Base-by-base conservation (phyloP, 805 yeast genomes). In the Zygotorulaspora florentina region DNA sequence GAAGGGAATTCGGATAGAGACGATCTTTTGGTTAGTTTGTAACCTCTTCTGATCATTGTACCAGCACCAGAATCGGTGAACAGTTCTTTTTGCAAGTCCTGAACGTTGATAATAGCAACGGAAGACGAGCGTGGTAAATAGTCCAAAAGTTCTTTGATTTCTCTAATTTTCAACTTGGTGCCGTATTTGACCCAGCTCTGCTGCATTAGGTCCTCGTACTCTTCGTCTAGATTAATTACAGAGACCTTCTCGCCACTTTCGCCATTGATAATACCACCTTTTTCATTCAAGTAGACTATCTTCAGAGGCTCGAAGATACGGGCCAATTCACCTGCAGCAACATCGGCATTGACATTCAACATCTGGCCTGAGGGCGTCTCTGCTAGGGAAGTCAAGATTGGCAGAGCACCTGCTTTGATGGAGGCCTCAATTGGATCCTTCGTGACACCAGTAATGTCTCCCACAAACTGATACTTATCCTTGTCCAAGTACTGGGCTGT, bases 61-160 rank as follows among this genome's bases (percentile, higher is more conserved):
- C 99, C 99, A 26, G 99, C 99, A 68, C 99, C 99, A 13, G 96
- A 85, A 67, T 93, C 99, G 34, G 99, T 93, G 71, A 93, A 93
- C 62, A 93, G 79, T 69, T 93, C 99, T 67, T 91, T 93, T 71
- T 93, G 98, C 61, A 93, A 77, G 65, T 93, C 97, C 59, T 87
- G 80, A 37, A 93, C 97, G 56, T 91, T 87, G 59, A 93, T 93
- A 65, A 93, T 93, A 36, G 99, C 99, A 40, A 93, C 99, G 3
- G 97, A 89, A 0, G 97, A 89, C 3, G 97, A 87, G 67, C 98
- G 83, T 49, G 99, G 99, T 65, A 93, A 77, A 65, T 85, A 90
- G 71, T 87, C 91, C 64, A 93, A 79, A 63, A 93, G 77, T 61
- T 93, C 99, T 68, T 87, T 89, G 68, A 93, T 93, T 70, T 93